Evolutionary conservation across 768 basidiomycete species (phyloP), one percentile per base, ranked within the genome.

Genomic region (Coprinellus micaceus): DNA sequence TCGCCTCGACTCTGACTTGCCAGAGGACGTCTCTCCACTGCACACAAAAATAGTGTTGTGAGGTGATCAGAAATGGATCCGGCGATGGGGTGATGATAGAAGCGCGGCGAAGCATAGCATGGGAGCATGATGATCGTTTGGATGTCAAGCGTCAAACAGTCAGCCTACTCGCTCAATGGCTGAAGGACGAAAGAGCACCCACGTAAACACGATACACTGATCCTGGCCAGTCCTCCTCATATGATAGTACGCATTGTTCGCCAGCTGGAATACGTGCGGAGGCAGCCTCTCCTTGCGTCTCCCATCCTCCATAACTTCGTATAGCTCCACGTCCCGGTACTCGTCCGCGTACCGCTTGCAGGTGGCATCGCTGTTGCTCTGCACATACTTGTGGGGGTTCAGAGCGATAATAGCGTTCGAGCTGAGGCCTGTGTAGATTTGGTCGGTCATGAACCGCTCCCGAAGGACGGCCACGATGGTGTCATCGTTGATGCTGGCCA

Each of bases 191-290:
- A n/a, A 36, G 30, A 51, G 11, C 30, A 72, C 86, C 61, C 69
- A 95, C 95, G 77, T 91, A 61, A 98, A 79, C 24, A 98, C 69
- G 19, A 99, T 81, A 47, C 86, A 82, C 73, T 98, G 96, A 70
- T 99, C 96, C 76, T 96, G 92, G 1, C 84, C 81, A 0, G 96
- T 99, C 62, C 96, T 78, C 49, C 86, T 79, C 94, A 98, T 96
- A 71, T 98, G 93, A 69, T 94, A 98, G 72, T 95, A 98, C 4
- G 92, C 86, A 72, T 91, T 89, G 63, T 93, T 88, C 4, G 92
- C 91, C 46, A 93, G 78, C 65, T 94, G 88, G 69, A 97, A 98
- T 41, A 98, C 85, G 65, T 99, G 96, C 1, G 96, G 96, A 30
- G 86, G 82, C 2, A 86, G 76, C 9, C 71, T 69, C 50, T 78